These are phyloP conservation scores for Rhododendron henanense DNA, from an alignment of 148 eudicot species.

Conservation along the genomic window DNA sequence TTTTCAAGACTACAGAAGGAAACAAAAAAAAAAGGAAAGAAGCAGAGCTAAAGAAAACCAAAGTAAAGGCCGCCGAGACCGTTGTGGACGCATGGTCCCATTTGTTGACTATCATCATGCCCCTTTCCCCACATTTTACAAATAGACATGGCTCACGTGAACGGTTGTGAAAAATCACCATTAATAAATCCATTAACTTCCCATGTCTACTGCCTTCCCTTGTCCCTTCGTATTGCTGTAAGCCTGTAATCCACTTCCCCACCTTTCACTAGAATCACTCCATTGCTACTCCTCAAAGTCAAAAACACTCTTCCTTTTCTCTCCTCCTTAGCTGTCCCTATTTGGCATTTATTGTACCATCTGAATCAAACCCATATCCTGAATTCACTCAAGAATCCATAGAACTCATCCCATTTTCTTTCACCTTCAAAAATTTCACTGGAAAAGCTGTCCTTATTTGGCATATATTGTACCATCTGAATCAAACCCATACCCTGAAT, in stretches of 20 bases:
- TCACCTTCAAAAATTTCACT: not conserved
- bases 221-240: not conserved
- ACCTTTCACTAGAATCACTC: not conserved
- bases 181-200: not conserved
- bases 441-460: not conserved
- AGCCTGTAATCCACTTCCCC: slow-evolving; percentile 2
- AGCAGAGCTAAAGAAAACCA: not conserved
- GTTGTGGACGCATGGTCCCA: slow-evolving; percentile 9
- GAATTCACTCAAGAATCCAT: not conserved
- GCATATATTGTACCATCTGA: not conserved
- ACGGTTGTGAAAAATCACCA: not conserved
- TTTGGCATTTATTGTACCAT: not conserved
- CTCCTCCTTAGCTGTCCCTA: not conserved
- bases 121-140: too few species aligned
- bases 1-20: not conserved
- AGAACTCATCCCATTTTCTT: not conserved
- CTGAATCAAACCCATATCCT: not conserved
- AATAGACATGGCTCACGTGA: not conserved
- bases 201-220: not conserved
- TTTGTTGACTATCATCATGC: not conserved
- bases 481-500: not conserved
- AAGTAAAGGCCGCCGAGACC: not conserved
- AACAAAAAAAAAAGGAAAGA: not conserved
- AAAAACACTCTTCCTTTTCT: not conserved
- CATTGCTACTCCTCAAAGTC: not conserved